Evolutionary conservation across 129 eudicot genomes (phyloP).

Genomic region (Flaveria sonorensis): DNA sequence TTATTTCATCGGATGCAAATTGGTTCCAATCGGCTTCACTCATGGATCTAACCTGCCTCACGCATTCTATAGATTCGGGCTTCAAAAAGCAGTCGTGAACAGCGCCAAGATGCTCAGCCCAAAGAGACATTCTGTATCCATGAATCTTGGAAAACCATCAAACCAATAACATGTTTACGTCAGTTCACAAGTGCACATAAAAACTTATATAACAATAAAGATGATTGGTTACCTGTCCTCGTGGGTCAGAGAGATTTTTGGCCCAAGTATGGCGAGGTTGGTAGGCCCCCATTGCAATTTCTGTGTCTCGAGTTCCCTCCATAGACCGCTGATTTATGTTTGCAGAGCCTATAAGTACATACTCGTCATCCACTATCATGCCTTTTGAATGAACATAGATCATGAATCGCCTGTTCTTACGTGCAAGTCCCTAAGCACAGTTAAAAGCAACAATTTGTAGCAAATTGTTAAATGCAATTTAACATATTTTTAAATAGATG

Average conservation of each 20-base stretch:
- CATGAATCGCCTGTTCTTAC: slow-evolving; percentile 84
- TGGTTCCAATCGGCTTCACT: slow-evolving; percentile 79
- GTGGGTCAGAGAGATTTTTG: slow-evolving; percentile 55
- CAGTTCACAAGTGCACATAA: neutral
- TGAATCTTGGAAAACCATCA: slow-evolving; percentile 50
- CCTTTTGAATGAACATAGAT: slow-evolving; percentile 96
- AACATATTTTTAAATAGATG: neutral
- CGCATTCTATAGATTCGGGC: slow-evolving; percentile 86
- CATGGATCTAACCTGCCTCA: slow-evolving; percentile 63
- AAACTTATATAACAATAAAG: neutral
- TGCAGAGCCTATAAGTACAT: slow-evolving; percentile 83
- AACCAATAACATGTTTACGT: neutral
- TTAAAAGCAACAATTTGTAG: slow-evolving; percentile 6
- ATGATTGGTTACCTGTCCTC: slow-evolving; percentile 63
- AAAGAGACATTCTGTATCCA: slow-evolving; percentile 93
- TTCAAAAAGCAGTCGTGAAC: slow-evolving; percentile 55
- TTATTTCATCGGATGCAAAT: slow-evolving; percentile 54
- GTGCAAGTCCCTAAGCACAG: slow-evolving; percentile 61
- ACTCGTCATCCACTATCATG: slow-evolving; percentile 97
- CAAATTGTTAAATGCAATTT: slow-evolving; percentile 17
- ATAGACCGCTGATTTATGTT: slow-evolving; percentile 91
- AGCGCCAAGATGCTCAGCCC: slow-evolving; percentile 91
- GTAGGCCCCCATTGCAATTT: slow-evolving; percentile 98
- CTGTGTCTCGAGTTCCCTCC: slow-evolving; percentile 97
- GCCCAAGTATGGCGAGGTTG: slow-evolving; percentile 96